Evolutionary conservation across 345 rosid species (phyloP).

Genomic region (Hypericum androsaemum): DNA sequence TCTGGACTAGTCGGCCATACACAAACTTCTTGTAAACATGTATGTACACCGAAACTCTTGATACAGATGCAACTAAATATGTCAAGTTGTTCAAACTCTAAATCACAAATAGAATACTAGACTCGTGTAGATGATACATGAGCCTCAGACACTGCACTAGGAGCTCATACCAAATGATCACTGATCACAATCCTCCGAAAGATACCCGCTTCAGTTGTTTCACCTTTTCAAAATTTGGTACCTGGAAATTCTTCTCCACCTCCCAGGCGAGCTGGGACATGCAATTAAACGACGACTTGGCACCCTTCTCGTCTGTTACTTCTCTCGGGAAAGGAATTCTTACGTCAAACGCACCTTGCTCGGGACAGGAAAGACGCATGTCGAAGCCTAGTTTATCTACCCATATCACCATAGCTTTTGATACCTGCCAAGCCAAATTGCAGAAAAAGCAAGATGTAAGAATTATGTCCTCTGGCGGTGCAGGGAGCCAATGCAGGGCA

Average conservation of each 20-base stretch:
- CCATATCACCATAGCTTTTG: slow-evolving; percentile 81
- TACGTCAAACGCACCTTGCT: slow-evolving; percentile 44
- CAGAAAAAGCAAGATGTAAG: no score
- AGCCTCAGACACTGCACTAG: no score
- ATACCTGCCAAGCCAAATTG: slow-evolving; percentile 36
- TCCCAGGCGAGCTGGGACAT: slow-evolving; percentile 97
- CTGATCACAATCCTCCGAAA: slow-evolving; percentile 11
- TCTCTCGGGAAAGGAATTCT: slow-evolving; percentile 84
- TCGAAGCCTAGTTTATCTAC: slow-evolving; percentile 84
- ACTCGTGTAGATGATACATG: no score
- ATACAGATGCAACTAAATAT: no score
- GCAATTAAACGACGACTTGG: slow-evolving; percentile 78
- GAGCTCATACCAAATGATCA: no score
- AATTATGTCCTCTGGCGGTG: no score
- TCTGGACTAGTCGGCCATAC: no score
- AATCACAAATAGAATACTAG: no score
- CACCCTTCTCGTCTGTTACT: slow-evolving; percentile 78
- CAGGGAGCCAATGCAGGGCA: no score
- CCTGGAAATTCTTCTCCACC: slow-evolving; percentile 60
- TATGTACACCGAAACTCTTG: no score
- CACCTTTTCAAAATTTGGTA: slow-evolving; percentile 50
- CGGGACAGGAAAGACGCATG: slow-evolving; percentile 49
- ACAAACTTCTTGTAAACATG: no score
- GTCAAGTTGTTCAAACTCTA: neutral
- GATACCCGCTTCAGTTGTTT: slow-evolving; percentile 50